A percentile compares a stretch with the other conserved stretches of the same genome.
phyloP scores from a whole-genome alignment of 1,284 basidiomycete genomes.

The Sanguinoderma infundibulare region DNA sequence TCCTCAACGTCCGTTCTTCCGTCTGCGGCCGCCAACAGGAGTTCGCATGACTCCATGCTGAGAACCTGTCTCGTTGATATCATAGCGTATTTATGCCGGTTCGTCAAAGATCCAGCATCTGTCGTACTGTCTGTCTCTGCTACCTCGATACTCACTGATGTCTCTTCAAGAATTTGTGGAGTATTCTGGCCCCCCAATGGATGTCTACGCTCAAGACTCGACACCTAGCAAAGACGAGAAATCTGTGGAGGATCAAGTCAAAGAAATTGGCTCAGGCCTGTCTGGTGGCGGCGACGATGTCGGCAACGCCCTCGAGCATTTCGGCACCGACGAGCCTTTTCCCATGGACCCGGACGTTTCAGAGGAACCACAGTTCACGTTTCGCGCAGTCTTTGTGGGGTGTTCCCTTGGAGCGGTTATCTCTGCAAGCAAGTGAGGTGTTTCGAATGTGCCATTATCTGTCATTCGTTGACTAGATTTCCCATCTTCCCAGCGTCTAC shows the following conservation, averaged over 20 bases:
- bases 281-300: not conserved
- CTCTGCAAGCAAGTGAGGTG: slow-evolving; percentile 29
- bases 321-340: slow-evolving; percentile 27
- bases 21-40: not conserved
- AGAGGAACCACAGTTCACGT: slow-evolving; percentile 27
- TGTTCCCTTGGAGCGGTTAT: slow-evolving; percentile 59
- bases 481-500: slow-evolving; percentile 44
- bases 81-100: no score
- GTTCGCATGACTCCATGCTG: no score
- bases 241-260: not conserved
- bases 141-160: no score
- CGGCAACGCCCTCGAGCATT: slow-evolving; percentile 11
- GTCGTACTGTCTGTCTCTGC: no score
- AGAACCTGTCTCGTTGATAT: no score
- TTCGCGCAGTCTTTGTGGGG: slow-evolving; percentile 58
- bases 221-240: not conserved
- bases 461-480: not conserved
- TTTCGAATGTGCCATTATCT: not conserved
- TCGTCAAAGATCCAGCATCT: no score
- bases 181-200: not conserved
- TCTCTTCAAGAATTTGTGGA: not conserved
- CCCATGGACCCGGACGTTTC: slow-evolving; percentile 25
- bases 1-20: not conserved
- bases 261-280: not conserved
- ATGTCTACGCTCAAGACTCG: not conserved